phyloP scores from a whole-genome alignment of 768 basidiomycete species.

The Phaeotremella fagi region DNA sequence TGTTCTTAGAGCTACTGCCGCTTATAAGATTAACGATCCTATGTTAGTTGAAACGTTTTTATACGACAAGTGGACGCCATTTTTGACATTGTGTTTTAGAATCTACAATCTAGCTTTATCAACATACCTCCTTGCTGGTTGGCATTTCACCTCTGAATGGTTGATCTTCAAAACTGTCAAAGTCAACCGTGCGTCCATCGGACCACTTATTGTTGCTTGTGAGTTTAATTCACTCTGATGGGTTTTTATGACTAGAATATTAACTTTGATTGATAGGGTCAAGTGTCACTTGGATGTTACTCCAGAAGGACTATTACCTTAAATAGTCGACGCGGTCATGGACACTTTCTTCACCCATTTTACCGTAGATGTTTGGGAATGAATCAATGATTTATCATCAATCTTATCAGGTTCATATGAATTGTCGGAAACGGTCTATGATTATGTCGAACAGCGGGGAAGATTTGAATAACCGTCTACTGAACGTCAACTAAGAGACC shows the following conservation, averaged over 20 bases:
- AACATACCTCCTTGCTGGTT: constrained; percentile 84
- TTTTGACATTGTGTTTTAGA: constrained; percentile 51
- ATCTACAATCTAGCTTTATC: constrained; percentile 82
- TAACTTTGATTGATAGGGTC: background rate
- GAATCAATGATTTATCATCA: no score
- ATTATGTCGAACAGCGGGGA: no score
- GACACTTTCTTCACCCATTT: no score
- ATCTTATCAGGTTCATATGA: no score
- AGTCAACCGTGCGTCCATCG: constrained; percentile 58
- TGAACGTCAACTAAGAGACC: no score
- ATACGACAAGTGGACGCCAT: no score
- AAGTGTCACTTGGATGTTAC: constrained; percentile 11
- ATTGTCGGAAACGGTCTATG: no score
- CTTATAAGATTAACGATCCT: constrained; percentile 80
- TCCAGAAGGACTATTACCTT: constrained; percentile 9
- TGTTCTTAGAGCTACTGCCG: constrained; percentile 75
- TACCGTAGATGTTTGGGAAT: no score
- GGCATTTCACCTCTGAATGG: constrained; percentile 81
- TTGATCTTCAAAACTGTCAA: constrained; percentile 74
- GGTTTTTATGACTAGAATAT: background rate
- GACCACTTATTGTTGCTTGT: constrained; percentile 83
- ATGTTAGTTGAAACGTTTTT: constrained; percentile 55
- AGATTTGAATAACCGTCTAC: no score
- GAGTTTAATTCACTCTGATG: constrained; percentile 43
- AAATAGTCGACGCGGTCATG: no score